Percentiles rank a stretch among this genome's conserved stretches.
These are phyloP conservation scores for Quercus robur DNA, from an alignment of 306 rosid species.

Conservation along the genomic window DNA sequence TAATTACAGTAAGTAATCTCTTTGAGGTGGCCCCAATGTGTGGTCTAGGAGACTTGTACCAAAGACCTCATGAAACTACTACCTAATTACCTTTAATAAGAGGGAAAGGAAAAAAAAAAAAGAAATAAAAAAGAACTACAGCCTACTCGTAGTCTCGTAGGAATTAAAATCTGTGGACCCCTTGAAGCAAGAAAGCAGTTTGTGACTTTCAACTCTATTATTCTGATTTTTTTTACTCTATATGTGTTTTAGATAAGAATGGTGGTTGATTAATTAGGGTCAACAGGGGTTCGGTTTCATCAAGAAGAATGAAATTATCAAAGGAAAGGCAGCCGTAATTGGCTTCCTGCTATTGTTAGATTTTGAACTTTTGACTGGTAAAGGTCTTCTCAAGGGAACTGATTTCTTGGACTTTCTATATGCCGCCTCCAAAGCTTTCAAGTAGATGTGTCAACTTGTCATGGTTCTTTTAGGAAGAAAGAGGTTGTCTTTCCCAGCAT, in stretches of 20 bases:
- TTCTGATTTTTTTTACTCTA: constrained; percentile 5
- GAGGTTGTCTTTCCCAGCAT: background rate
- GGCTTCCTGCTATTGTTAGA: constrained; percentile 87
- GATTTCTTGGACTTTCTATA: constrained; percentile 94
- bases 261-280: constrained; percentile 83
- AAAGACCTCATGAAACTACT: background rate
- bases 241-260: constrained; percentile 58
- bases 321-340: constrained; percentile 84
- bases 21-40: too few species aligned
- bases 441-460: constrained; percentile 24
- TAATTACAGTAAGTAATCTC: too few species aligned
- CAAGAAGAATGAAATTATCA: constrained; percentile 71
- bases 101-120: too few species aligned
- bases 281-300: constrained; percentile 71
- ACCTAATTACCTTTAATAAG: background rate
- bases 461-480: background rate
- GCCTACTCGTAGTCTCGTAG: background rate
- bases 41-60: too few species aligned
- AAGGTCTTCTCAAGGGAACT: constrained; percentile 88
- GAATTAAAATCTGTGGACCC: background rate
- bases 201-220: background rate
- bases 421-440: constrained; percentile 59
- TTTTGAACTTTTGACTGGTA: constrained; percentile 94
- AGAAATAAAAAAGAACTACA: too few species aligned
- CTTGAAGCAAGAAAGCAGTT: background rate